Percentiles rank a stretch among this genome's conserved stretches.
Conservation (phyloP, 345 rosid genomes). For the Eucalyptus urophylla region DNA sequence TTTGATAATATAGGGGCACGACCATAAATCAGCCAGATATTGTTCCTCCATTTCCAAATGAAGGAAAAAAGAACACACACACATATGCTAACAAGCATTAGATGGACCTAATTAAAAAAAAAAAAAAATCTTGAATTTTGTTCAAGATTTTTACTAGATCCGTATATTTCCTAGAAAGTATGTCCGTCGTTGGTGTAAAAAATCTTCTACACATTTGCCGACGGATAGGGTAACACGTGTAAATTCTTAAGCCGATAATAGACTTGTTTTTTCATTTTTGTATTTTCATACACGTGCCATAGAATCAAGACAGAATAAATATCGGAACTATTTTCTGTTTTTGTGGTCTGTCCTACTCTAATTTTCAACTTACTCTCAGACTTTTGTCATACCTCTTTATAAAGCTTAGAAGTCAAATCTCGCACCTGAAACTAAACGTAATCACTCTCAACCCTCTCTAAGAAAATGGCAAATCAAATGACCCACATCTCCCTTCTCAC, state of each 20-base stretch:
- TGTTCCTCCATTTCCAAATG: background rate
- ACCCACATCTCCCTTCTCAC: no score
- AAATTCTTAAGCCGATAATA: no score
- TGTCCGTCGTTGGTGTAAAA: fast-evolving
- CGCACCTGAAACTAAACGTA: fast-evolving
- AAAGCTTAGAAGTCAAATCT: fast-evolving
- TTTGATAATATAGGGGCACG: background rate
- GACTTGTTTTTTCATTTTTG: fast-evolving
- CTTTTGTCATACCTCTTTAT: fast-evolving
- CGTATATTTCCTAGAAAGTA: background rate
- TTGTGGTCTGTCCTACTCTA: fast-evolving
- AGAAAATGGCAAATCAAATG: fast-evolving
- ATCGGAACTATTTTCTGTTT: fast-evolving
- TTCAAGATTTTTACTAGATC: background rate
- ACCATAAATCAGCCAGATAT: background rate
- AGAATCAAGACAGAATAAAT: no score
- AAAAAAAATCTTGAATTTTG: background rate
- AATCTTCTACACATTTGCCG: background rate
- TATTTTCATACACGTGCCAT: fast-evolving
- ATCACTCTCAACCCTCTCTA: fast-evolving
- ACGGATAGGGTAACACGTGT: fast-evolving
- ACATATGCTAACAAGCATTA: background rate
- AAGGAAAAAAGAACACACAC: background rate
- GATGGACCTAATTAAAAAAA: background rate
- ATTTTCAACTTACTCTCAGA: fast-evolving